A percentile compares a stretch with the other conserved stretches of the same genome.
phyloP scores from a whole-genome alignment of 163 green algal genomes.

The Prototheca cutis region DNA sequence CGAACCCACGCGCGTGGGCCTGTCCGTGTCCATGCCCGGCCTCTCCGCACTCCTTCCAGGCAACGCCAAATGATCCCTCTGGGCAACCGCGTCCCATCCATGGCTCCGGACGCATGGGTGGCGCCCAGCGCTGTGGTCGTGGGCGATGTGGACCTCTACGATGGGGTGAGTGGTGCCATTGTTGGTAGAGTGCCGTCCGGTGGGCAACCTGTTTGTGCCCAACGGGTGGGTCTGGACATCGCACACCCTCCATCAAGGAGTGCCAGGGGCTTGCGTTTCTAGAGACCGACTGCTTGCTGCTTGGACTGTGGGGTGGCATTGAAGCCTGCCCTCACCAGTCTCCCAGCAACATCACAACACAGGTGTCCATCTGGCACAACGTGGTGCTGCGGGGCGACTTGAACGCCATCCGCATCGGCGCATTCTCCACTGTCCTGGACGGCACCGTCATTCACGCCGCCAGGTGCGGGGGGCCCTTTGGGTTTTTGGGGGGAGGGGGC shows the following conservation, averaged over 20 bases:
- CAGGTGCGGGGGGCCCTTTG: conserved; percentile 47
- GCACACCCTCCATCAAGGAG: no score
- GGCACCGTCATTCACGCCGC: conserved; percentile 82
- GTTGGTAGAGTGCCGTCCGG: no score
- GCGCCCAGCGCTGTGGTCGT: conserved; percentile 83
- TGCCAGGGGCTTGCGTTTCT: no score
- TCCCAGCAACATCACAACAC: no score
- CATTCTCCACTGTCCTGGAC: conserved; percentile 71
- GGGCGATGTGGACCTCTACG: conserved; percentile 88
- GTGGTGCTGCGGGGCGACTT: conserved; percentile 88
- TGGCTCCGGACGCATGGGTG: conserved; percentile 68
- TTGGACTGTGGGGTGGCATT: conserved; percentile 1
- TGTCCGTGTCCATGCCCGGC: no score
- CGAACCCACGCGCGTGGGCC: no score
- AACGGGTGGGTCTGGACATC: no score
- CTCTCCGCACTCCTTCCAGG: no score
- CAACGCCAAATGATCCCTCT: conserved; percentile 71
- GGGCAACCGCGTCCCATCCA: conserved; percentile 63
- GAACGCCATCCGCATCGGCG: conserved; percentile 77
- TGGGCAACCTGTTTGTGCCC: no score
- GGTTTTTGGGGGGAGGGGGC: no score
- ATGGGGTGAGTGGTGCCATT: conserved; percentile 63
- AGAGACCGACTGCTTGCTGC: no score
- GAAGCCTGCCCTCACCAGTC: no score
- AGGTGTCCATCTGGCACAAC: conserved; percentile 89